Evolutionary conservation across 805 yeast genomes (phyloP), one percentile per base, ranked within the genome.

Genomic region (Candida palmyrensis): DNA sequence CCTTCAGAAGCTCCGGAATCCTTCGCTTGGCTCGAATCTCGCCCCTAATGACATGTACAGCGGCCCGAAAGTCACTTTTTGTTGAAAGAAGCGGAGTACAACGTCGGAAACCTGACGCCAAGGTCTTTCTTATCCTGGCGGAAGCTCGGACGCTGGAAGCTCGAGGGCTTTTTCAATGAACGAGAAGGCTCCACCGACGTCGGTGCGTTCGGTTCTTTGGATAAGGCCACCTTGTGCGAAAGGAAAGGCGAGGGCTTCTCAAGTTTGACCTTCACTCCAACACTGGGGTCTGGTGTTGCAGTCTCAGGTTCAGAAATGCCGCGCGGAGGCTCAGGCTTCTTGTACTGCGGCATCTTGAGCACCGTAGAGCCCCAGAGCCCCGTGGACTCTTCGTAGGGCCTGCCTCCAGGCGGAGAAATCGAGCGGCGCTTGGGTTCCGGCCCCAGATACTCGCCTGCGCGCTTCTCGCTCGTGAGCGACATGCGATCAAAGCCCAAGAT

Each of bases 151-250:
- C 53, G 44, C 43, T 57, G 64, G 41, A 59, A 59, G 39, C 55
- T 55, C 20, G 59, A 56, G 5, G 66, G 67, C 40, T 51, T 56
- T 42, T 49, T 50, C 31, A 59, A 51, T 8, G 50, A 51, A 8
- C 43, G 22, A 17, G 24, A 27, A 25, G 30, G 29, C 5, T 22
- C 30, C 15, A 30, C n/a, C 8, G 25, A 27, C 21, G 25, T 34
- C 3, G 40, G 30, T 23, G 36, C 42, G 7, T 27, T 17, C 5
- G 47, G 45, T 27, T 35, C 32, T 17, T 38, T 41, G 16, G 40
- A 6, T 8, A 29, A 3, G 3, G 17, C 25, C 12, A 40, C 40
- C 36, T 53, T 57, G 36, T 57, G 51, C 6, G 63, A 57, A 21
- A 57, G 44, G 29, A 57, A 57, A 18, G 63, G 63, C n/a, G n/a